phyloP scores from a whole-genome alignment of 352 stramenopile species.

The Globisporangium viniferum region DNA sequence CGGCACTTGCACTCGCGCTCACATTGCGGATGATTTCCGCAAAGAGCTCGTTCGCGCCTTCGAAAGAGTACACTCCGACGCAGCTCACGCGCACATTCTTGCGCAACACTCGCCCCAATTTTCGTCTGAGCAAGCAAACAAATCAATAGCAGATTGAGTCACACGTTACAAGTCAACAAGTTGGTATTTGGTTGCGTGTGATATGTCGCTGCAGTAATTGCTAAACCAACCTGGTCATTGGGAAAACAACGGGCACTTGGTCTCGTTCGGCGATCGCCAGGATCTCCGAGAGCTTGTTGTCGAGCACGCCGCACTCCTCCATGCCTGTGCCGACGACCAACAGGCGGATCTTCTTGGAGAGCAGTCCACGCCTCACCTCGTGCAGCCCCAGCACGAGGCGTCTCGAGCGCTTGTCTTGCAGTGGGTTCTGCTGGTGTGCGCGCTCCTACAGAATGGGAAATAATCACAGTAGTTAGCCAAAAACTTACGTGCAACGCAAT shows the following conservation, averaged over 20 bases:
- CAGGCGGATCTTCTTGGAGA: conserved; percentile 11
- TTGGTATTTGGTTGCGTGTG: not conserved
- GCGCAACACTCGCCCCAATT: conserved; percentile 87
- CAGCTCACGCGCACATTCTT: conserved; percentile 94
- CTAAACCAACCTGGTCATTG: conserved; percentile 12
- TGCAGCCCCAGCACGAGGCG: conserved; percentile 18
- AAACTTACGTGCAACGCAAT: not conserved
- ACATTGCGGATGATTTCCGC: conserved; percentile 27
- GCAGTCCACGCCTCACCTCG: conserved; percentile 13
- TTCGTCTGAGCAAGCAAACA: conserved; percentile 49
- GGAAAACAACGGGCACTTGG: conserved; percentile 12
- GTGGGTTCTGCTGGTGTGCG: conserved; percentile 12
- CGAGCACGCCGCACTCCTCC: conserved; percentile 11
- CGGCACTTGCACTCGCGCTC: not conserved
- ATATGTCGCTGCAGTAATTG: not conserved
- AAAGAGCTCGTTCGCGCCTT: conserved; percentile 92
- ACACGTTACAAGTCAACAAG: not conserved
- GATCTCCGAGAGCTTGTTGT: conserved; percentile 13
- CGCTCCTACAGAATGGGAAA: conserved; percentile 8
- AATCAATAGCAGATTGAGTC: not conserved
- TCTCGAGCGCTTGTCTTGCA: conserved; percentile 16
- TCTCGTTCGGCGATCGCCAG: conserved; percentile 7
- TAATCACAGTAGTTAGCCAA: not conserved
- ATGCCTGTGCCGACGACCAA: conserved; percentile 14
- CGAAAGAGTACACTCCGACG: conserved; percentile 92